These are phyloP conservation scores for Beauveria brongniartii DNA, from an alignment of 2,329 filamentous ascomycete genomes.

Conservation along the genomic window DNA sequence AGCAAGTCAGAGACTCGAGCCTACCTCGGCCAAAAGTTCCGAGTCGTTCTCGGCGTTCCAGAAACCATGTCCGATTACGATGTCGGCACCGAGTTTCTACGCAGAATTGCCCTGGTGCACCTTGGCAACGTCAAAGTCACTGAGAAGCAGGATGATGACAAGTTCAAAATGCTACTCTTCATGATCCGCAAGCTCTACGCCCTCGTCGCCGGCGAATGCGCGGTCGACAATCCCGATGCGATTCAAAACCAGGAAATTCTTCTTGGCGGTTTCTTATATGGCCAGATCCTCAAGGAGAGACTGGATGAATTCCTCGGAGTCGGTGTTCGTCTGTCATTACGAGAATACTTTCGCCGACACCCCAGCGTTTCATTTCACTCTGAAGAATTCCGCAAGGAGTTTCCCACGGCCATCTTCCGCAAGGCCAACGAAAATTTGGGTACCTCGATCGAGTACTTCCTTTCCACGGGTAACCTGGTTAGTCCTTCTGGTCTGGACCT, in stretches of 20 bases:
- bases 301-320: slow-evolving; percentile 76
- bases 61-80: slow-evolving; percentile 82
- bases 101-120: slow-evolving; percentile 85
- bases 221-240: slow-evolving; percentile 92
- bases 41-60: slow-evolving; percentile 75
- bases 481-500: slow-evolving; percentile 88
- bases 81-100: slow-evolving; percentile 82
- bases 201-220: slow-evolving; percentile 84
- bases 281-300: slow-evolving; percentile 90
- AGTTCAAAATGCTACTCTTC: slow-evolving; percentile 88
- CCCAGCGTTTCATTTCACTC: slow-evolving; percentile 67
- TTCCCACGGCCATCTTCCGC: slow-evolving; percentile 67
- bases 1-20: slow-evolving; percentile 73
- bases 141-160: slow-evolving; percentile 77
- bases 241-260: slow-evolving; percentile 94
- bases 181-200: slow-evolving; percentile 96
- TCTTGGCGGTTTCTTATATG: slow-evolving; percentile 86
- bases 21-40: slow-evolving; percentile 86
- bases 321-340: slow-evolving; percentile 41
- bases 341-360: slow-evolving; percentile 48
- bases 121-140: slow-evolving; percentile 80
- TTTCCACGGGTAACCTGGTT: slow-evolving; percentile 89
- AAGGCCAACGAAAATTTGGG: slow-evolving; percentile 85
- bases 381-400: slow-evolving; percentile 70
- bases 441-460: slow-evolving; percentile 82